Base-by-base conservation (phyloP, 108 stramenopile genomes). In the Skeletonema grethae region DNA sequence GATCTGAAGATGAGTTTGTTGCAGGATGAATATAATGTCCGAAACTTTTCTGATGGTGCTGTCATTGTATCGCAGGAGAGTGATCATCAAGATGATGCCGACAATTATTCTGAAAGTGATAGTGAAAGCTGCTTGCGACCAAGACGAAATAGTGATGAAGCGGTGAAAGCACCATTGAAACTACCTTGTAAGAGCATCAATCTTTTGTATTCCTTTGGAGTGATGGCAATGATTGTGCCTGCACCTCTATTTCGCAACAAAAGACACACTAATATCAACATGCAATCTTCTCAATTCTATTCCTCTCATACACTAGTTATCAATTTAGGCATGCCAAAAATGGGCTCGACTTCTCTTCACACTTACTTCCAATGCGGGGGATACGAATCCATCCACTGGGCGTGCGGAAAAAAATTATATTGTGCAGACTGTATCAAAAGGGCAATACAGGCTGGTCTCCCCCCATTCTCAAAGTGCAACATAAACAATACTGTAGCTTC, bases 321-420 rank as follows among this genome's bases (percentile, higher is more conserved):
- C 57, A 69, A 69, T 38, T 39, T 69, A 5, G 68, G 68, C 22
- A 58, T 69, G 56, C 68, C 68, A 25, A 69, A 69, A 58, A 69
- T 69, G 68, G 68, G 68, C 25, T 59, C 57, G 0, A n/a, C 68
- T 5, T 58, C 57, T n/a, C 36, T 58, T 32, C 68, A 69, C 16
- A n/a, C 13, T 4, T 69, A 58, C 39, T 69, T 69, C 32, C 12
- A 31, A 36, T 69, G 68, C 25, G 68, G 68, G 1, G 57, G 50
- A n/a, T 41, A 28, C 34, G 24, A 31, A 7, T 58, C 68, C 15
- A 0, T 34, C 4, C 68, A 69, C 36, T 69, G 56, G 32, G 18
- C 7, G 25, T 69, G 68, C 39, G 36, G 57, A 6, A 3, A 15
- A 1, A 35, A 16, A 18, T 28, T 28, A 28, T 38, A 16, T 34